Base-by-base conservation (phyloP, 2,329 filamentous ascomycete species). In the Colletotrichum cordylinicola region DNA sequence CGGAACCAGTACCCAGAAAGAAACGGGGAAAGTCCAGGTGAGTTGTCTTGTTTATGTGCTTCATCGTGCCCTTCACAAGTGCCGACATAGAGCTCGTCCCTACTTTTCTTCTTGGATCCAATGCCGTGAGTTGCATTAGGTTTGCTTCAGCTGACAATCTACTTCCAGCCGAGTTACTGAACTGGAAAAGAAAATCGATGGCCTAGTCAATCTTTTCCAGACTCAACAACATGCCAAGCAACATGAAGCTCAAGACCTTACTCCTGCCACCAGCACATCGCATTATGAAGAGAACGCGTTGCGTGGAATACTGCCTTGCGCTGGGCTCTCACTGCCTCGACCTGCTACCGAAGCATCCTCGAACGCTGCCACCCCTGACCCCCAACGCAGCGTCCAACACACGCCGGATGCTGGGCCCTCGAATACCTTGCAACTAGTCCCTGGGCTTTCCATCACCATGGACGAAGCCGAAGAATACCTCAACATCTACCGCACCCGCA, bases 131-230 rank as follows among this genome's bases (percentile, higher is more conserved):
- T 56, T 29, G 52, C 24, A n/a, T 24, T 16, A n/a, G 13, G 8
- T 18, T 58, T 8, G 3, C 55, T 10, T 10, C 10, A 3, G 43
- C 43, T 52, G 43, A 52, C 43, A 27, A n/a, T 4, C 33, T 24
- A 7, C n/a, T 18, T 4, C 15, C 9, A 86, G 84, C 8, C 82
- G 83, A 13, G 84, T 86, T 3, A 83, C 82, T 8, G 83, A 84
- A 52, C 61, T 86, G 4, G 85, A 86, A 69, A 81, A 83, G 67
- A 86, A 85, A 75, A 84, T 86, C 35, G 84, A 86, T n/a, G 83
- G 83, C 52, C 82, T 86, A 27, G 82, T 86, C 65, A 84, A 82
- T 6, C 80, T 86, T 7, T 80, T 86, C 10, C 82, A 83, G 7
- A 81, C 81, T 16, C 82, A 78, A 62, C 81, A 82, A 24, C 80